phyloP scores from a whole-genome alignment of 306 rosid genomes.

The Canavalia gladiata region DNA sequence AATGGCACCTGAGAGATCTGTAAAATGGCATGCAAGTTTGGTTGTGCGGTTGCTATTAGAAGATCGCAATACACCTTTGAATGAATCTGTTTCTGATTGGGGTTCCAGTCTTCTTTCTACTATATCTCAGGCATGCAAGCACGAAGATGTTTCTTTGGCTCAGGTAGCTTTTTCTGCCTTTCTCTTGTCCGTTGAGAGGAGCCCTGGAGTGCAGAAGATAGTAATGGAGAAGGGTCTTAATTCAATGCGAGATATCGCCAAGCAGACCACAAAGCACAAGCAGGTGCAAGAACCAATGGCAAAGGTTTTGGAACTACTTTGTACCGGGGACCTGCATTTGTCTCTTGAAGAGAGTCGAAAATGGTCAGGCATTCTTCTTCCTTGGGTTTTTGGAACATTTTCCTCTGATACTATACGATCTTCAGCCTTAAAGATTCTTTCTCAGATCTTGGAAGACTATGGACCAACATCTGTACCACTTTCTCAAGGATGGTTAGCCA shows the following conservation, averaged over 20 bases:
- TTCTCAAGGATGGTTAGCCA: constrained; percentile 93
- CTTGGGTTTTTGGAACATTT: constrained; percentile 81
- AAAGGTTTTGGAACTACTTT: constrained; percentile 79
- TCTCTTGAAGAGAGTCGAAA: constrained; percentile 90
- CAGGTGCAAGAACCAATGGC: constrained; percentile 87
- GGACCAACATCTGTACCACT: constrained; percentile 79
- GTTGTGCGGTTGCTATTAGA: constrained; percentile 78
- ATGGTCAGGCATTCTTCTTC: constrained; percentile 90
- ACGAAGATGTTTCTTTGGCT: constrained; percentile 84
- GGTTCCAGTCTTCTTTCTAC: constrained; percentile 91
- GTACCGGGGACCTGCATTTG: constrained; percentile 71
- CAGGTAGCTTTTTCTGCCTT: constrained; percentile 85
- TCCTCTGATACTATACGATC: constrained; percentile 72
- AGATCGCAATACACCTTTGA: constrained; percentile 74
- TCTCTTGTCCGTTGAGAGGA: constrained; percentile 83
- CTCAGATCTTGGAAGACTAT: constrained; percentile 77
- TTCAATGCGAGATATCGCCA: constrained; percentile 83
- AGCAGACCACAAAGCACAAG: constrained; percentile 68
- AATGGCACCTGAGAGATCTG: constrained; percentile 96
- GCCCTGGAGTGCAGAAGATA: constrained; percentile 67
- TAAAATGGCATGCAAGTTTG: constrained; percentile 97
- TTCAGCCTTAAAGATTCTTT: constrained; percentile 83
- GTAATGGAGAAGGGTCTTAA: constrained; percentile 93
- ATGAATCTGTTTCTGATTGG: constrained; percentile 92
- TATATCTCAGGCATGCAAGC: constrained; percentile 81